These are phyloP conservation scores for Earliella scabrosa DNA, from an alignment of 1,284 basidiomycete genomes.

Conservation along the genomic window DNA sequence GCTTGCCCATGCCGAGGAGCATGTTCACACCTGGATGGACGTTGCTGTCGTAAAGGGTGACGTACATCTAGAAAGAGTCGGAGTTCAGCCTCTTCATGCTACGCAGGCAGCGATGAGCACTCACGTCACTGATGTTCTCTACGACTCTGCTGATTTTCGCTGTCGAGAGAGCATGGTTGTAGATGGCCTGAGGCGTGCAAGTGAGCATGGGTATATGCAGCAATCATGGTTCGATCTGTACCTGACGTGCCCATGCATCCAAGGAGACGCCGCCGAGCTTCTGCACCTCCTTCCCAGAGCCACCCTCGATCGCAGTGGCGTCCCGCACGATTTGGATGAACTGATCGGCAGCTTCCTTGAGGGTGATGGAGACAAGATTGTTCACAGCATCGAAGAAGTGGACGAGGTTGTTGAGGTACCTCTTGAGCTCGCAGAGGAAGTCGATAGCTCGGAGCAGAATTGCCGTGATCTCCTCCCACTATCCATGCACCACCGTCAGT, in stretches of 20 bases:
- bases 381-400: constrained; percentile 12
- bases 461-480: constrained; percentile 10
- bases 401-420: constrained; percentile 13
- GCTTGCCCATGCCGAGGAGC: constrained; percentile 13
- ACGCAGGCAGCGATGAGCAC: too few relatives aligned
- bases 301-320: neutral
- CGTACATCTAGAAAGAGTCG: constrained; percentile 8
- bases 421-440: constrained; percentile 14
- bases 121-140: constrained; percentile 12
- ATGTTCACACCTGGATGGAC: constrained; percentile 18
- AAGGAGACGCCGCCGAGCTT: neutral
- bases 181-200: constrained; percentile 1
- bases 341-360: constrained; percentile 1
- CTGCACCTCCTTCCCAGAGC: neutral
- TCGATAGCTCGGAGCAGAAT: constrained; percentile 6
- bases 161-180: constrained; percentile 8
- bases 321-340: constrained; percentile 10
- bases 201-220: too few relatives aligned
- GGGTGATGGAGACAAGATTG: constrained; percentile 10
- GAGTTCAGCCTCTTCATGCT: too few relatives aligned
- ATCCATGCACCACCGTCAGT: too few relatives aligned
- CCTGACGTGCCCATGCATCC: constrained; percentile 11
- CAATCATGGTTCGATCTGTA: too few relatives aligned
- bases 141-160: constrained; percentile 12
- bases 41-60: constrained; percentile 12